Percentiles rank a stretch among this genome's conserved stretches.
These are phyloP conservation scores for Myrica gale DNA, from an alignment of 306 rosid species.

Conservation along the genomic window DNA sequence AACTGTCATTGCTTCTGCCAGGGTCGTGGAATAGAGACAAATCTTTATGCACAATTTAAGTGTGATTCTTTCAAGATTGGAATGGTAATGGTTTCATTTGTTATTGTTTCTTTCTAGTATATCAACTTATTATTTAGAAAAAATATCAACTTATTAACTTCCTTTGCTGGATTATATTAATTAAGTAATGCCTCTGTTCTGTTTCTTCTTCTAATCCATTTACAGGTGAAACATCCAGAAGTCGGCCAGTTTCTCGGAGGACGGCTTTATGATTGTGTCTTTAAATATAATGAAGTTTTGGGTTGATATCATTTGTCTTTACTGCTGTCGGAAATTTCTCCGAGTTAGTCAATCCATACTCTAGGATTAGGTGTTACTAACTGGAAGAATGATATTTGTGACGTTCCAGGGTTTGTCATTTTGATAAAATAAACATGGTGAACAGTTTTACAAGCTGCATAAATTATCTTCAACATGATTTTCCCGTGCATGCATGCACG, in stretches of 20 bases:
- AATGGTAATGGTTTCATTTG: slow-evolving; percentile 52
- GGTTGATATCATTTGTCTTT: slow-evolving; percentile 31
- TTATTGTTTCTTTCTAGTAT: background rate
- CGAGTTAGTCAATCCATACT: background rate
- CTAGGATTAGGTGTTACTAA: slow-evolving; percentile 2
- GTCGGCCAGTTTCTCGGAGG: slow-evolving; percentile 94
- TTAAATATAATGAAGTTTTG: slow-evolving; percentile 75
- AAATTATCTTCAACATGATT: background rate
- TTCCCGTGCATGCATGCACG: background rate
- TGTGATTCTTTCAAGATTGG: slow-evolving; percentile 96
- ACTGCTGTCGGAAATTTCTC: slow-evolving; percentile 24
- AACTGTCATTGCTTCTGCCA: slow-evolving; percentile 33
- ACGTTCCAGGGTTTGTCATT: slow-evolving; percentile 13
- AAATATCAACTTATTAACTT: slow-evolving; percentile 4
- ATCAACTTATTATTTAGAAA: slow-evolving; percentile 15
- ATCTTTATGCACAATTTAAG: slow-evolving; percentile 86
- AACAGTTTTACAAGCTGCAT: background rate
- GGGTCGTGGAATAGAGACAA: slow-evolving; percentile 98
- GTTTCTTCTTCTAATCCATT: slow-evolving; percentile 11
- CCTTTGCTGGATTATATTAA: slow-evolving; percentile 10
- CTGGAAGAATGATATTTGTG: slow-evolving; percentile 15
- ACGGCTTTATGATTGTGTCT: slow-evolving; percentile 86
- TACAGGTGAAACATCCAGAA: slow-evolving; percentile 87
- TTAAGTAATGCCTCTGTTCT: background rate
- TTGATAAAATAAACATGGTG: slow-evolving; percentile 7